Percentiles rank a stretch among this genome's conserved stretches.
These are phyloP conservation scores for Neofusicoccum umdonicola DNA, from an alignment of 2,329 filamentous ascomycete species.

Conservation along the genomic window DNA sequence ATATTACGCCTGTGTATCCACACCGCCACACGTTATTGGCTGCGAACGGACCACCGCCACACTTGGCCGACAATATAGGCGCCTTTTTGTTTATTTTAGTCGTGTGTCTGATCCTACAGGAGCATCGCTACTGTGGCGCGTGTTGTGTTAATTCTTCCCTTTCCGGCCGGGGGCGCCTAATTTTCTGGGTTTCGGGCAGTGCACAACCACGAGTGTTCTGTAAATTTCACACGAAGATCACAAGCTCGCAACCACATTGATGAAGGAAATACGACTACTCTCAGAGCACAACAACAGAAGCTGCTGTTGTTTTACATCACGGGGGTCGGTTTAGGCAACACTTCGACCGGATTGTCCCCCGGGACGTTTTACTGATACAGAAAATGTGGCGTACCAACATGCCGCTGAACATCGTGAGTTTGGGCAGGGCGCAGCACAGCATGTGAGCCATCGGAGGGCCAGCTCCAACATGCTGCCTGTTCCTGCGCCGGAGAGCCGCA, in stretches of 20 bases:
- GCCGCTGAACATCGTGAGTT: neutral
- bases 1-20: neutral
- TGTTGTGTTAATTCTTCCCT: neutral
- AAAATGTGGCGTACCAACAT: constrained; percentile 11
- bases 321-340: neutral
- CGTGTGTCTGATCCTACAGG: neutral
- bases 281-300: too few species aligned
- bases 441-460: constrained; percentile 4
- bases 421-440: constrained; percentile 4
- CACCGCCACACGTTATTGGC: neutral
- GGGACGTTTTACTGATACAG: neutral
- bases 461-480: constrained; percentile 1
- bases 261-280: too few species aligned
- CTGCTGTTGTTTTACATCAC: neutral
- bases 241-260: neutral
- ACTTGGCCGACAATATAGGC: neutral
- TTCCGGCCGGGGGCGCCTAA: neutral
- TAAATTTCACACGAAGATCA: neutral
- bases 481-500: neutral
- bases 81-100: neutral
- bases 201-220: neutral
- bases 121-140: neutral
- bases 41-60: neutral
- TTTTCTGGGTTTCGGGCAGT: neutral
- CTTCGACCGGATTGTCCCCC: neutral